These are phyloP conservation scores for Seiridium cupressi DNA, from an alignment of 2,329 filamentous ascomycete species.

Conservation along the genomic window DNA sequence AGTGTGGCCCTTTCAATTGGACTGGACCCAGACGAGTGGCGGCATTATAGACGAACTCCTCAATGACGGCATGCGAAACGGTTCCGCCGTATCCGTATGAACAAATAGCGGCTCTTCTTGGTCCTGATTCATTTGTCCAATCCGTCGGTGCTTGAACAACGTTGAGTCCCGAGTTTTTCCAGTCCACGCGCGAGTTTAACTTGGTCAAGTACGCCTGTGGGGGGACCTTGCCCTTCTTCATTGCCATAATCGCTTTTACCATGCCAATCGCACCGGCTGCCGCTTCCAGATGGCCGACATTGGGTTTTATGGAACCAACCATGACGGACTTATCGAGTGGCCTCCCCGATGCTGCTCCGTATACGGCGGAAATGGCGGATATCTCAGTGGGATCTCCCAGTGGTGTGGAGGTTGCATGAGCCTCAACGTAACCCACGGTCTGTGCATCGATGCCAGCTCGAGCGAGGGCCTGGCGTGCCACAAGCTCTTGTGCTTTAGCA, in stretches of 20 bases:
- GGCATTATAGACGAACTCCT: constrained; percentile 11
- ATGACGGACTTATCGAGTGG: constrained; percentile 7
- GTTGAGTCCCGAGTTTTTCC: constrained; percentile 20
- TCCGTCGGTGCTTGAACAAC: constrained; percentile 19
- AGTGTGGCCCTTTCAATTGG: not conserved
- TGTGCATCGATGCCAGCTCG: constrained; percentile 21
- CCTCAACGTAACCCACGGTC: constrained; percentile 29
- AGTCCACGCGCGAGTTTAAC: constrained; percentile 30
- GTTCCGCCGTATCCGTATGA: constrained; percentile 33
- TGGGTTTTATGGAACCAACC: constrained; percentile 30
- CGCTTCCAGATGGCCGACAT: constrained; percentile 29
- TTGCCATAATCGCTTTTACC: constrained; percentile 23
- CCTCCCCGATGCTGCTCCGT: constrained; percentile 5
- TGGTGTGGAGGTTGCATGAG: constrained; percentile 34
- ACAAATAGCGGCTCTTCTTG: constrained; percentile 25
- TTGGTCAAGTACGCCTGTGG: constrained; percentile 32
- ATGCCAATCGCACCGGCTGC: constrained; percentile 23
- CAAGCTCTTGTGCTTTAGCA: constrained; percentile 24
- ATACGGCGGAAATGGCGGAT: constrained; percentile 22
- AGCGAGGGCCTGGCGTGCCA: constrained; percentile 26
- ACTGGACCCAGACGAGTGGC: no score
- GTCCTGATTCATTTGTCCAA: constrained; percentile 15
- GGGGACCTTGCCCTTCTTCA: constrained; percentile 20
- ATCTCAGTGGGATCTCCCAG: constrained; percentile 34
- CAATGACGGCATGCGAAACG: constrained; percentile 31